Evolutionary conservation across 2,329 filamentous ascomycete species (phyloP), one percentile per base, ranked within the genome.

Genomic region (Fusarium pseudocircinatum): DNA sequence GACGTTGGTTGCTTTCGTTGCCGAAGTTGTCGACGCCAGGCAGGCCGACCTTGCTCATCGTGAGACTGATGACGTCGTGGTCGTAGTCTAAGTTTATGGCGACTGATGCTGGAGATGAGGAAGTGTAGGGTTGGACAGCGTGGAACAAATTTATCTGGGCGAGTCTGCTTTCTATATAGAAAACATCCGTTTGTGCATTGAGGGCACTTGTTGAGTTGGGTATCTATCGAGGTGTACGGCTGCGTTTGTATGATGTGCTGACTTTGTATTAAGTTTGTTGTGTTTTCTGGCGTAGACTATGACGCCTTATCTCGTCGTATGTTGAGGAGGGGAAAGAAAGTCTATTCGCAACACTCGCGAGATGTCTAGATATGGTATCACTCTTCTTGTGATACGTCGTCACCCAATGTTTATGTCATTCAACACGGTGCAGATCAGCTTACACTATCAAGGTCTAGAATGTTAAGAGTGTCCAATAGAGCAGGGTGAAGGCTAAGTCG

Each of bases 311-410:
- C 9, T 50, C 6, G 15, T 50, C 6, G 10, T 34, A 6, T 10
- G 22, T 14, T 50, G 16, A 9, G 22, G 6, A 28, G 0, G 44
- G 11, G 6, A 32, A 50, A 24, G 9, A 14, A 24, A 34, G 16
- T 13, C 22, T 24, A 6, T 10, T 7, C 1, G 12, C 2, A 13
- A 7, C 0, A 7, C 28, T 9, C 7, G 5, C 15, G 15, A 18
- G 8, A n/a, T 32, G 22, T 32, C 15, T 32, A 13, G 9, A 7
- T 22, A 39, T 39, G 11, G 20, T 20, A 22, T 39, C 20, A 39
- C 20, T 39, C 18, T 6, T 22, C 37, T 39, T 22, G 13, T 4
- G 20, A 22, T 13, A 7, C 3, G 36, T 20, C 36, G 9, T 37
- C 18, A 37, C 36, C 7, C 1, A 20, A 37, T 11, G 18, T 37